A percentile compares a stretch with the other conserved stretches of the same genome.
phyloP scores from a whole-genome alignment of 257 asterid species.

The Rauvolfia tetraphylla region DNA sequence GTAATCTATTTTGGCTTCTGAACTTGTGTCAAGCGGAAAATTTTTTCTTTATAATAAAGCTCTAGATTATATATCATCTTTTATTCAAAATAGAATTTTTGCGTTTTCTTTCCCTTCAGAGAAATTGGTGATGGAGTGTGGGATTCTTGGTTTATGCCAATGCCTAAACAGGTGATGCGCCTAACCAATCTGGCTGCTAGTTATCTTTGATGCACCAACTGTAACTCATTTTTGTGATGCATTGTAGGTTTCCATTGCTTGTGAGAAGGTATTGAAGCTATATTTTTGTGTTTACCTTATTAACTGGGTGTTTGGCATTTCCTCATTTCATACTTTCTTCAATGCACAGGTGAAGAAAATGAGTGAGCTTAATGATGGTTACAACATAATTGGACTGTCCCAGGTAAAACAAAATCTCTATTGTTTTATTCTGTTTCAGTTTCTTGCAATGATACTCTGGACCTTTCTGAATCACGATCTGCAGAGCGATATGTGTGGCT shows the following conservation, averaged over 20 bases:
- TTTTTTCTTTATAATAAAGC: too few species aligned
- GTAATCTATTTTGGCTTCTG: background rate
- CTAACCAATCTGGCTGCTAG: slow-evolving; percentile 7
- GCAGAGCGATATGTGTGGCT: background rate
- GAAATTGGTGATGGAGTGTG: slow-evolving; percentile 84
- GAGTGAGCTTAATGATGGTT: slow-evolving; percentile 70
- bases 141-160: slow-evolving; percentile 91
- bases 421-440: background rate
- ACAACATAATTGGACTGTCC: slow-evolving; percentile 70
- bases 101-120: slow-evolving; percentile 29
- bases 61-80: too few species aligned
- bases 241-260: slow-evolving; percentile 64
- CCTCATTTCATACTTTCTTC: slow-evolving; percentile 22
- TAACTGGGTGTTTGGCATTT: slow-evolving; percentile 24
- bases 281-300: slow-evolving; percentile 11
- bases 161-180: slow-evolving; percentile 54
- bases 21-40: background rate
- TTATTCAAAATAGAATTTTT: background rate
- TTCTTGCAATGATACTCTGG: background rate
- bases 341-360: slow-evolving; percentile 64
- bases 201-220: background rate
- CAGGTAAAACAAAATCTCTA: slow-evolving; percentile 46
- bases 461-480: background rate
- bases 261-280: slow-evolving; percentile 64
- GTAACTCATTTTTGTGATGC: slow-evolving; percentile 1